phyloP scores from a whole-genome alignment of 129 eudicot species.

The Deinandra increscens region DNA sequence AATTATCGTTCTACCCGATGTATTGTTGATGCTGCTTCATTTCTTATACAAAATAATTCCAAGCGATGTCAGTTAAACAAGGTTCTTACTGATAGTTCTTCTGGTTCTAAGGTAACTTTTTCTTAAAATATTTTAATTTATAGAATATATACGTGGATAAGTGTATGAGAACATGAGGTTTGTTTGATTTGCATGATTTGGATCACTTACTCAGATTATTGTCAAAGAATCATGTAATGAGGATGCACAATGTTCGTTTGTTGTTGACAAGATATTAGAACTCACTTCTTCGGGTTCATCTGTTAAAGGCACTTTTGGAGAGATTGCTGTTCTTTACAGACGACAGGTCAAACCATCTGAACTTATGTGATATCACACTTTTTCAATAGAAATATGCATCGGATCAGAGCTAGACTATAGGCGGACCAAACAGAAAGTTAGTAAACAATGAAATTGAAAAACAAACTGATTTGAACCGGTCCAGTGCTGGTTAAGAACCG shows the following conservation, averaged over 20 bases:
- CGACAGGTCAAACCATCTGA: slow-evolving; percentile 77
- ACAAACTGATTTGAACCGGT: neutral
- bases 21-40: slow-evolving; percentile 93
- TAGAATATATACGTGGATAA: neutral
- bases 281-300: slow-evolving; percentile 55
- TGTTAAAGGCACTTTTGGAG: slow-evolving; percentile 61
- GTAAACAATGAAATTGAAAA: neutral
- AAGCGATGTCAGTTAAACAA: slow-evolving; percentile 61
- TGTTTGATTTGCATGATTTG: slow-evolving; percentile 21
- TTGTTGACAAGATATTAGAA: slow-evolving; percentile 91
- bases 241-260: slow-evolving; percentile 90
- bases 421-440: neutral
- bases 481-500: neutral
- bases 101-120: slow-evolving; percentile 77
- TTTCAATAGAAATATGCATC: neutral
- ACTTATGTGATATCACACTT: slow-evolving; percentile 5
- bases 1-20: slow-evolving; percentile 96
- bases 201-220: slow-evolving; percentile 51
- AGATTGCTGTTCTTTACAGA: slow-evolving; percentile 88
- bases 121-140: neutral
- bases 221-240: slow-evolving; percentile 86
- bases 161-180: neutral
- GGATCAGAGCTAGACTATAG: neutral
- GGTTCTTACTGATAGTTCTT: slow-evolving; percentile 83
- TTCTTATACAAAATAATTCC: slow-evolving; percentile 67